A percentile compares a stretch with the other conserved stretches of the same genome.
Conservation (phyloP, 2,329 filamentous ascomycete genomes). For the Tolypocladium nubicola region DNA sequence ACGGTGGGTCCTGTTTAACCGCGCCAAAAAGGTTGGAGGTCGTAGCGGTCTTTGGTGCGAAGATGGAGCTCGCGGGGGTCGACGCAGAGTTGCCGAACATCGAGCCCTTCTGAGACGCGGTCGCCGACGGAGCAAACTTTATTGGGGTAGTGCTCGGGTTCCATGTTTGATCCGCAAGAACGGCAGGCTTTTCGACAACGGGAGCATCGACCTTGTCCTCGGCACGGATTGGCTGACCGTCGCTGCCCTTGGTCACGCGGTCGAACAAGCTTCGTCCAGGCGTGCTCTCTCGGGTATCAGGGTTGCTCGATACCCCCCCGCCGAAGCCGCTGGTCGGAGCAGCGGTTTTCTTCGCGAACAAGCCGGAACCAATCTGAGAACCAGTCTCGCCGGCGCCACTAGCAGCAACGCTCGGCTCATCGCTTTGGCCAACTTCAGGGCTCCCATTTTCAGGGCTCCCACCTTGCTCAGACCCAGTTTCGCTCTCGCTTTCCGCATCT, state of each 20-base stretch:
- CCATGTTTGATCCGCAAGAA: slow-evolving; percentile 26
- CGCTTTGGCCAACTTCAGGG: slow-evolving; percentile 30
- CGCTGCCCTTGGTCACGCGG: slow-evolving; percentile 37
- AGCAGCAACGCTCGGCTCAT: slow-evolving; percentile 30
- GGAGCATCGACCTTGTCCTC: slow-evolving; percentile 13
- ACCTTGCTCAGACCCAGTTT: slow-evolving; percentile 31
- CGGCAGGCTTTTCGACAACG: slow-evolving; percentile 14
- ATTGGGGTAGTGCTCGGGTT: slow-evolving; percentile 40
- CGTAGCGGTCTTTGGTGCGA: slow-evolving; percentile 24
- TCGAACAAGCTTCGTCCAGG: slow-evolving; percentile 44
- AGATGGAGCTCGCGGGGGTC: slow-evolving; percentile 20
- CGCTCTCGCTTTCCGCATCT: slow-evolving; percentile 35
- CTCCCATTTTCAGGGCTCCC: slow-evolving; percentile 30
- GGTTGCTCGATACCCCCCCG: slow-evolving; percentile 21
- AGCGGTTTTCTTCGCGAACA: slow-evolving; percentile 21
- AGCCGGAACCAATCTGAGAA: slow-evolving; percentile 14
- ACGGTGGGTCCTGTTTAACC: slow-evolving; percentile 18
- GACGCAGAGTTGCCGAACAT: slow-evolving; percentile 20
- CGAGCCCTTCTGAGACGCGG: slow-evolving; percentile 16
- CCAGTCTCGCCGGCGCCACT: slow-evolving; percentile 30
- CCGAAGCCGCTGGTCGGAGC: slow-evolving; percentile 10
- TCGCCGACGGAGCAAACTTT: slow-evolving; percentile 35
- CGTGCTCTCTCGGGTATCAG: slow-evolving; percentile 32
- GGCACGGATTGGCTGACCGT: slow-evolving; percentile 38
- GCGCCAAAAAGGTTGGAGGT: slow-evolving; percentile 25